These are phyloP conservation scores for Pythium monospermum DNA, from an alignment of 352 stramenopile species.

Conservation along the genomic window DNA sequence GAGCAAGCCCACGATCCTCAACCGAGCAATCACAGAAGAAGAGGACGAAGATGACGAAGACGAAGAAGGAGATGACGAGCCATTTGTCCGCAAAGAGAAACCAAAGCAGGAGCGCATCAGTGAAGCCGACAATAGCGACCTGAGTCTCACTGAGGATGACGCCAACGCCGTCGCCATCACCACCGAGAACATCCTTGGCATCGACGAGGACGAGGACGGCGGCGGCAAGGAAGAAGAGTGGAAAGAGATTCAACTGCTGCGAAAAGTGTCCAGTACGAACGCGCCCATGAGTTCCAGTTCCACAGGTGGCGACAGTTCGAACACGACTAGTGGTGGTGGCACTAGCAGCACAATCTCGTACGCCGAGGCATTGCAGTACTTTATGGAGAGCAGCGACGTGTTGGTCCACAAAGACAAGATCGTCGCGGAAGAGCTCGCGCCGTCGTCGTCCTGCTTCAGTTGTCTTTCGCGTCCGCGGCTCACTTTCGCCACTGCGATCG, in stretches of 20 bases:
- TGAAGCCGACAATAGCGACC: not conserved
- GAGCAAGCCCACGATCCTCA: slow-evolving; percentile 28
- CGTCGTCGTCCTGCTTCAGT: slow-evolving; percentile 41
- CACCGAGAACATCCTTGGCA: slow-evolving; percentile 12
- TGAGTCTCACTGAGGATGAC: slow-evolving; percentile 9
- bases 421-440: slow-evolving; percentile 38
- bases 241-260: slow-evolving; percentile 49
- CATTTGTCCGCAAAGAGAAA: too few relatives aligned
- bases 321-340: not conserved
- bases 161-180: not conserved
- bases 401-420: slow-evolving; percentile 36
- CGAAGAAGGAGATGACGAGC: slow-evolving; percentile 18
- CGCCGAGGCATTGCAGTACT: slow-evolving; percentile 11
- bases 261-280: slow-evolving; percentile 2
- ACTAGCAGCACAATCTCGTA: slow-evolving; percentile 22
- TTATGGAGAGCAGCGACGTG: slow-evolving; percentile 19
- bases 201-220: not conserved
- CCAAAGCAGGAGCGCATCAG: not conserved
- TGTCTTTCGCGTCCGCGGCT: slow-evolving; percentile 57
- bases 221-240: slow-evolving; percentile 26
- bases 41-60: slow-evolving; percentile 26
- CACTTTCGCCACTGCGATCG: slow-evolving; percentile 40
- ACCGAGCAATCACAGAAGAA: slow-evolving; percentile 34
- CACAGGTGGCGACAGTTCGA: not conserved
- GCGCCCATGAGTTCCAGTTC: too few relatives aligned